Evolutionary conservation across 352 stramenopile genomes (phyloP), one percentile per base, ranked within the genome.

Genomic region (Phytophthora ohioensis): DNA sequence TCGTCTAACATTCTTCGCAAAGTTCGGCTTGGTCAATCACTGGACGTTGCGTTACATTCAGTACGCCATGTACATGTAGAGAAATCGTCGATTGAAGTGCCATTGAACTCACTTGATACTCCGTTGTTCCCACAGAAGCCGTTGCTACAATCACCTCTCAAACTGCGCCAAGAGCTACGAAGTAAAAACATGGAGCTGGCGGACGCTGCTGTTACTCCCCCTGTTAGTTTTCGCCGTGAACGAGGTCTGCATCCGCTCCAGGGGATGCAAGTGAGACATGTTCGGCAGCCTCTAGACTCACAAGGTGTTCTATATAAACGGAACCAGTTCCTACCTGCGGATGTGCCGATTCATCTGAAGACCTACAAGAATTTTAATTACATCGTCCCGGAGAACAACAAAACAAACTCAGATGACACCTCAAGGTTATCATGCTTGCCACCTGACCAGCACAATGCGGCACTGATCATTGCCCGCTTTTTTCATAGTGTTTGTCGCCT

Each of bases 401-500:
- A 64, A 13, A 31, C 35, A 17, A 46, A 43, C 11, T 31, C 38
- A 9, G 38, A 48, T 34, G 36, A 41, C 17, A 13, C 13, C 30
- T 39, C 21, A 27, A 38, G 12, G 4, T 32, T 9, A 21, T 59
- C 17, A 12, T 13, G 35, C 11, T 59, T 53, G 34, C 4, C 34
- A 11, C 59, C 32, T 4, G 32, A 64, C 4, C 79, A 83, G 49
- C 49, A 71, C n/a, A 72, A 73, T 10, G 84, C 81, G 3, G 81
- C 81, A 4, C 57, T 69, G n/a, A 90, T 90, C 53, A 90, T 92
- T 47, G 73, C 85, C 4, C 73, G 79, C 10, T 91, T 92, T 61
- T 74, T 92, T 36, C 73, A 75, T 10, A 72, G 72, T 2, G 41
- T 81, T 35, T 79, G 64, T 38, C 68, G 65, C 13, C 58, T 71